Base-by-base conservation (phyloP, 495 filamentous ascomycete species). In the Astrothelium macrocarpum region DNA sequence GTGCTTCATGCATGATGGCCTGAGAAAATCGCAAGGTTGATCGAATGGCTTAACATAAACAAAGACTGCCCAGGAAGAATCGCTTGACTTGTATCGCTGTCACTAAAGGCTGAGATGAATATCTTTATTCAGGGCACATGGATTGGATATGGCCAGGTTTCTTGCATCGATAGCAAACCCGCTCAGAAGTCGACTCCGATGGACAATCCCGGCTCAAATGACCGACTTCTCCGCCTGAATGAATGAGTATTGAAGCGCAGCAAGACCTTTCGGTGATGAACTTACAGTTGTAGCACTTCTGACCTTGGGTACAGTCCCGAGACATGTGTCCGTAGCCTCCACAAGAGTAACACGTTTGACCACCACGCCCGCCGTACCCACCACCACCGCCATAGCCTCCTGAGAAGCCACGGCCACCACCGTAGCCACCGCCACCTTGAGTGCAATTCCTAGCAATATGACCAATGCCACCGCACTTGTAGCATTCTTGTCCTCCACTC, bases 221-320 rank as follows among this genome's bases (percentile, higher is more conserved):
- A 65, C 94, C 94, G 60, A 91, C 86, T 77, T 95, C 89, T 64
- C 94, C 94, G 73, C 85, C 85, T 85, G 53, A 20, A 46, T 29
- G 1, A 62, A 28, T 66, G 32, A 68, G 61, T 49, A 61, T 71
- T 46, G 70, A 62, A 28, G 45, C 59, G n/a, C 28, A 5, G 34
- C 16, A 26, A 18, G 1, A 32, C 42, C 14, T 12, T 53, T 70
- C 49, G 68, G 63, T 59, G 56, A 34, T 66, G 32, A 31, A 74
- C 82, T 74, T 71, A 87, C 94, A 98, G 85, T 97, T 97, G 86
- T 98, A 98, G 86, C 94, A 98, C 82, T 97, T 97, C 81, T 92
- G 91, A 62, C 94, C 94, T 72, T 97, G 94, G 58, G 95, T 96
- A 79, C 94, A 98, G 77, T 97, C 94, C 68, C 92, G 87, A 71